Evolutionary conservation across 371 early-diverging fungal species (phyloP).

Genomic region (Lichtheimia corymbifera): DNA sequence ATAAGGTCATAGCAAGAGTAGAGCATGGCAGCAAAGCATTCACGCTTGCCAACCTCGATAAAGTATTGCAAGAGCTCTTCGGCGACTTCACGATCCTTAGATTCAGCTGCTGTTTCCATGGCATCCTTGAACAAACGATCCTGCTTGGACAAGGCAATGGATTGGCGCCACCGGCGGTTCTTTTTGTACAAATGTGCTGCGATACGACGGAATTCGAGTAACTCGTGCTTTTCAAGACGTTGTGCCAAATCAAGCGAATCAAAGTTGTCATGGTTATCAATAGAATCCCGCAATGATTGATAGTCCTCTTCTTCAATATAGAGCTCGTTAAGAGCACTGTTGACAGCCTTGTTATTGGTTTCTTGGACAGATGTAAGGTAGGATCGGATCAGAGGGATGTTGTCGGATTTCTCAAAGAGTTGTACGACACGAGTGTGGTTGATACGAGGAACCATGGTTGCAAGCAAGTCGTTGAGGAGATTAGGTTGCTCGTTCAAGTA

Average conservation of each 20-base stretch:
- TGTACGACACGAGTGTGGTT: constrained; percentile 97
- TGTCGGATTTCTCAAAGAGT: constrained; percentile 94
- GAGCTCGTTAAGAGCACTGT: constrained; percentile 92
- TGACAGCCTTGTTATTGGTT: constrained; percentile 89
- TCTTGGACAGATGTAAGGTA: constrained; percentile 92
- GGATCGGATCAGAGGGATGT: constrained; percentile 92
- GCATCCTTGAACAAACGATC: constrained; percentile 96
- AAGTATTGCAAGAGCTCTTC: constrained; percentile 94
- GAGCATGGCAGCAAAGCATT: constrained; percentile 91
- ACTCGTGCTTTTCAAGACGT: constrained; percentile 91
- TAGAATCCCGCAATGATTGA: constrained; percentile 85
- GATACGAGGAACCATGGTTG: constrained; percentile 83
- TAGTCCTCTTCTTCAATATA: constrained; percentile 97
- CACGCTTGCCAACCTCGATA: constrained; percentile 84
- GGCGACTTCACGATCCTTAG: constrained; percentile 82
- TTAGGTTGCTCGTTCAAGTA: constrained; percentile 95
- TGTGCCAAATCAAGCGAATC: constrained; percentile 90
- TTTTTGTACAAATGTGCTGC: constrained; percentile 93
- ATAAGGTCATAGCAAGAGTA: constrained; percentile 92
- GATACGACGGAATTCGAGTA: constrained; percentile 95
- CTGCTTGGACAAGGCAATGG: constrained; percentile 91
- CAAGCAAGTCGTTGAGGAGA: constrained; percentile 87
- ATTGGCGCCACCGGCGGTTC: constrained; percentile 94
- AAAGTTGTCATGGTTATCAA: constrained; percentile 91
- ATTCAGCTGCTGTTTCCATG: constrained; percentile 94